A percentile compares a stretch with the other conserved stretches of the same genome.
phyloP scores from a whole-genome alignment of 495 filamentous ascomycete genomes.

The Penicillium paradoxum region DNA sequence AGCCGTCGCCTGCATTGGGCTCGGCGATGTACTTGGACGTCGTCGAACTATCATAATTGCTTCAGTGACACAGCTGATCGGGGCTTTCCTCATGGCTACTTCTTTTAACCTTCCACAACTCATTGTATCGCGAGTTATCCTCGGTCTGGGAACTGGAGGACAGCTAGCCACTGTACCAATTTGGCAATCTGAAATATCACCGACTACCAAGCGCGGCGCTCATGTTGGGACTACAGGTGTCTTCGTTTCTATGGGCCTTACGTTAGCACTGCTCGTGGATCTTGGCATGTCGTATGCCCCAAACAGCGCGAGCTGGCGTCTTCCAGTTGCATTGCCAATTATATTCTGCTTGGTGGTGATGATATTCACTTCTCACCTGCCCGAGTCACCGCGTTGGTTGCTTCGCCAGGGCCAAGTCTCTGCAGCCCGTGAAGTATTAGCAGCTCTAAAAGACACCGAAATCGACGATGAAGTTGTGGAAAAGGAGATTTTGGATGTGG shows the following conservation, averaged over 20 bases:
- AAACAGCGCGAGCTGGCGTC: slow-evolving; percentile 40
- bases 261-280: slow-evolving; percentile 34
- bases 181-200: slow-evolving; percentile 44
- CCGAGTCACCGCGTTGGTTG: slow-evolving; percentile 56
- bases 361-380: slow-evolving; percentile 50
- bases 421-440: slow-evolving; percentile 39
- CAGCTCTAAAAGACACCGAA: slow-evolving; percentile 21
- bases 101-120: slow-evolving; percentile 22
- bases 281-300: slow-evolving; percentile 39
- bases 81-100: slow-evolving; percentile 34
- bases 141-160: slow-evolving; percentile 54
- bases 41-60: slow-evolving; percentile 18
- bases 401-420: slow-evolving; percentile 45
- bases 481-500: slow-evolving; percentile 30
- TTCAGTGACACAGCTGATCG: slow-evolving; percentile 21
- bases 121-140: slow-evolving; percentile 29
- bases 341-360: slow-evolving; percentile 54
- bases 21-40: slow-evolving; percentile 22
- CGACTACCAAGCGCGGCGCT: slow-evolving; percentile 31
- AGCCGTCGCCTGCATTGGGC: slow-evolving; percentile 15
- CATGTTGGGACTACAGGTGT: slow-evolving; percentile 32
- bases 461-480: slow-evolving; percentile 20
- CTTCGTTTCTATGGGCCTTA: slow-evolving; percentile 47
- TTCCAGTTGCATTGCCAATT: slow-evolving; percentile 44
- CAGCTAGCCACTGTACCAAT: slow-evolving; percentile 35